These are phyloP conservation scores for Phyllosticta citribraziliensis DNA, from an alignment of 2,329 filamentous ascomycete species.

Conservation along the genomic window DNA sequence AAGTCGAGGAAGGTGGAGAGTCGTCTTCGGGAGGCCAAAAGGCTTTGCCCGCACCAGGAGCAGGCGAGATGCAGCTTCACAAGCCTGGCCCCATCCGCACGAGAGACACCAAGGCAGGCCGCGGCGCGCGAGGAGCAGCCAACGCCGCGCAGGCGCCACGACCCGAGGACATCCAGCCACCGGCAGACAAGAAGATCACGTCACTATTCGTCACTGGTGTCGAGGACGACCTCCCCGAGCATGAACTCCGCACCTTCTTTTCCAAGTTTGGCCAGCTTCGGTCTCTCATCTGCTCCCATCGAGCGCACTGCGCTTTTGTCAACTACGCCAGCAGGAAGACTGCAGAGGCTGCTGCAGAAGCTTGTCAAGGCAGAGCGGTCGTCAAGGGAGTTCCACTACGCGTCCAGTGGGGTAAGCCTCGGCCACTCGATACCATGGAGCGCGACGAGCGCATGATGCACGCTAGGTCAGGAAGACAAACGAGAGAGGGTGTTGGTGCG, in stretches of 20 bases:
- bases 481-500: constrained; percentile 18
- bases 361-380: constrained; percentile 78
- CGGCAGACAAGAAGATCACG: constrained; percentile 73
- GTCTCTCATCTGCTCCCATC: constrained; percentile 89
- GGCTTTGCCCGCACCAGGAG: constrained; percentile 31
- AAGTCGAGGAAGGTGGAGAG: constrained; percentile 36
- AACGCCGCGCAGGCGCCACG: constrained; percentile 66
- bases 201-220: constrained; percentile 92
- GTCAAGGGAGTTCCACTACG: constrained; percentile 85
- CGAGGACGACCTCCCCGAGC: constrained; percentile 90
- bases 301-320: constrained; percentile 93
- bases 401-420: constrained; percentile 87
- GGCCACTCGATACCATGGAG: constrained; percentile 84
- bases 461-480: constrained; percentile 60
- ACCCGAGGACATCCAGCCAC: constrained; percentile 77
- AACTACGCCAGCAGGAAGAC: constrained; percentile 81
- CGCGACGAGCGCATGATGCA: constrained; percentile 74
- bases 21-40: constrained; percentile 31
- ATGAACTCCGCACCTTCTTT: constrained; percentile 86
- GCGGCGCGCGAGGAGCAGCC: constrained; percentile 48
- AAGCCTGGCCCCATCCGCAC: constrained; percentile 69
- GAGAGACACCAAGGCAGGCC: constrained; percentile 41
- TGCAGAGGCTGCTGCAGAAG: constrained; percentile 75
- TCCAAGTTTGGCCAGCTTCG: constrained; percentile 80
- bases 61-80: constrained; percentile 23